These are phyloP conservation scores for Flaveria ramosissima DNA, from an alignment of 129 eudicot genomes.

Conservation along the genomic window DNA sequence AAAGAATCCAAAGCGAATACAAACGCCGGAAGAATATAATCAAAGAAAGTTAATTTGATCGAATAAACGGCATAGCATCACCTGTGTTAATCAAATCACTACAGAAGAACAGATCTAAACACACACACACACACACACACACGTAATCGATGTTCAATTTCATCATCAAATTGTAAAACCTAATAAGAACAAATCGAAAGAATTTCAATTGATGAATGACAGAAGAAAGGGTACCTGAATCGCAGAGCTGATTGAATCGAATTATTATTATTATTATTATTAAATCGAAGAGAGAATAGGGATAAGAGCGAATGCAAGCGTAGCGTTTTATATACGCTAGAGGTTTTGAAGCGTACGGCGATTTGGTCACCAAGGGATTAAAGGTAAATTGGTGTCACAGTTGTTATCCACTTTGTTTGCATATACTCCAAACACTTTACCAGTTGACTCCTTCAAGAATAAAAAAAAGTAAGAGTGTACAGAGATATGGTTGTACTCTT, in stretches of 20 bases:
- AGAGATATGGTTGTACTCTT: too few relatives aligned
- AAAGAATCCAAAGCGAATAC: neutral
- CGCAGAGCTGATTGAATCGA: neutral
- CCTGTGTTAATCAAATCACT: neutral
- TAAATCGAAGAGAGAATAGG: neutral
- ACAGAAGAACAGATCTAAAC: slow-evolving; percentile 14
- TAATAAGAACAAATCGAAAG: neutral
- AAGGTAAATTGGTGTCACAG: neutral
- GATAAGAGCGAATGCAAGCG: neutral
- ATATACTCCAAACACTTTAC: too few relatives aligned
- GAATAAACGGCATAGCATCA: neutral
- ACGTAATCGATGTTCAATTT: neutral
- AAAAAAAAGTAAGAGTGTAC: too few relatives aligned
- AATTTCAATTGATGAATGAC: neutral
- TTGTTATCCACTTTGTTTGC: slow-evolving; percentile 14
- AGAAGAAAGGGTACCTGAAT: slow-evolving; percentile 7
- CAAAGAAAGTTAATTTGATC: neutral
- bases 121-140: neutral
- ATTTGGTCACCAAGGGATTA: slow-evolving; percentile 17
- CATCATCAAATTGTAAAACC: slow-evolving; percentile 6
- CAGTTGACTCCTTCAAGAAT: neutral
- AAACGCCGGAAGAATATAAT: too few relatives aligned
- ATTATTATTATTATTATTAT: neutral
- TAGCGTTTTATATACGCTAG: slow-evolving; percentile 18
- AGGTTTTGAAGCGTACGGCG: neutral